Conservation (phyloP, 176 grass and related monocot genomes). For the Carex littledalei region DNA sequence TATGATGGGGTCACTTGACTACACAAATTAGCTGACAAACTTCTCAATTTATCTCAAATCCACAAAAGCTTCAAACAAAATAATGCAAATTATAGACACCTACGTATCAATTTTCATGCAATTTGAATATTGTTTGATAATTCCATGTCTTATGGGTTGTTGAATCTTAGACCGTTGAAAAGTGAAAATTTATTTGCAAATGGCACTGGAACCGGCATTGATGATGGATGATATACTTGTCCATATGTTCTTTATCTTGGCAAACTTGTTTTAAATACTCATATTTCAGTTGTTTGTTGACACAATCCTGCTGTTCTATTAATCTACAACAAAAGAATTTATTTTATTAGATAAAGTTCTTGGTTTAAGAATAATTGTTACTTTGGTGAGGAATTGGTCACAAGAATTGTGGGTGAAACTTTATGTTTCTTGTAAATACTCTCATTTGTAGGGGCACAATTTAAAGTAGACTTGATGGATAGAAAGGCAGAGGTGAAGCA, state of each 20-base stretch:
- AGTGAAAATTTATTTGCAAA: neutral
- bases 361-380: neutral
- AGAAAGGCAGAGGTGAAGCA: constrained; percentile 82
- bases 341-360: neutral
- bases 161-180: neutral
- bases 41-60: neutral
- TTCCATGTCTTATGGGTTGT: neutral
- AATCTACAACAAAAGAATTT: neutral
- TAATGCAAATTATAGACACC: neutral
- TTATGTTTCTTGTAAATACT: neutral
- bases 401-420: neutral
- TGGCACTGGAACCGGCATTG: neutral
- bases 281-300: neutral
- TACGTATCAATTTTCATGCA: neutral
- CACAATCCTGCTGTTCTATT: neutral
- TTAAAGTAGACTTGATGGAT: constrained; percentile 80
- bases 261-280: neutral
- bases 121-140: neutral
- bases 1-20: neutral
- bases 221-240: neutral
- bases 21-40: neutral
- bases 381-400: neutral
- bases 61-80: neutral
- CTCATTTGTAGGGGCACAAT: constrained; percentile 50
- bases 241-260: neutral